These are phyloP conservation scores for Rosa multiflora DNA, from an alignment of 306 rosid species.

Conservation along the genomic window DNA sequence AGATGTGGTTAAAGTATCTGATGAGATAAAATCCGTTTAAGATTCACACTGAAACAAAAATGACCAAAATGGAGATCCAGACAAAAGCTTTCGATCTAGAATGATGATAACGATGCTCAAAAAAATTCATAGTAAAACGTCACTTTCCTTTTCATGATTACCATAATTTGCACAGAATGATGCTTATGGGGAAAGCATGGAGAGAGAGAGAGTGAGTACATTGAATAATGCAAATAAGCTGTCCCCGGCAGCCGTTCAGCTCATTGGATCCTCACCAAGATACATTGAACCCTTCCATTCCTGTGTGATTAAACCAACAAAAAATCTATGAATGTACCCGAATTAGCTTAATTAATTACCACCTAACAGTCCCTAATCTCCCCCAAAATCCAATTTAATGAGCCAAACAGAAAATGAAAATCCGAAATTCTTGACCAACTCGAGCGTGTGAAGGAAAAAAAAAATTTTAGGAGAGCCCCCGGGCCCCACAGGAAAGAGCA, in stretches of 20 bases:
- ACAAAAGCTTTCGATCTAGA: not conserved
- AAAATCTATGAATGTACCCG: not conserved
- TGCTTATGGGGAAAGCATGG: not conserved
- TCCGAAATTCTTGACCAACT: not conserved
- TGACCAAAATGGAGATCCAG: no score
- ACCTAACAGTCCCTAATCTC: not conserved
- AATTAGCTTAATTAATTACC: not conserved
- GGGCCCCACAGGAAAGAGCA: not conserved
- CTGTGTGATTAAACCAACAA: not conserved
- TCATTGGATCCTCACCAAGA: conserved; percentile 2
- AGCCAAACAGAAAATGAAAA: not conserved
- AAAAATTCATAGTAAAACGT: no score
- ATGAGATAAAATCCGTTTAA: no score
- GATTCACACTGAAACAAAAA: no score
- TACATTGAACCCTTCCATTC: not conserved
- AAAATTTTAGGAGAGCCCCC: not conserved
- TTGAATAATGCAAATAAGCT: not conserved
- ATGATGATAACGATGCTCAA: not conserved
- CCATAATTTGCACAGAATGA: not conserved
- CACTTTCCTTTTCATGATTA: not conserved
- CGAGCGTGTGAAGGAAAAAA: not conserved
- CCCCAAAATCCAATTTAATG: not conserved
- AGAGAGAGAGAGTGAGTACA: not conserved
- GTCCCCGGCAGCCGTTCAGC: not conserved
- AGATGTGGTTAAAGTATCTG: no score